phyloP scores from a whole-genome alignment of 495 filamentous ascomycete genomes.

The Lepidopterella palustris region DNA sequence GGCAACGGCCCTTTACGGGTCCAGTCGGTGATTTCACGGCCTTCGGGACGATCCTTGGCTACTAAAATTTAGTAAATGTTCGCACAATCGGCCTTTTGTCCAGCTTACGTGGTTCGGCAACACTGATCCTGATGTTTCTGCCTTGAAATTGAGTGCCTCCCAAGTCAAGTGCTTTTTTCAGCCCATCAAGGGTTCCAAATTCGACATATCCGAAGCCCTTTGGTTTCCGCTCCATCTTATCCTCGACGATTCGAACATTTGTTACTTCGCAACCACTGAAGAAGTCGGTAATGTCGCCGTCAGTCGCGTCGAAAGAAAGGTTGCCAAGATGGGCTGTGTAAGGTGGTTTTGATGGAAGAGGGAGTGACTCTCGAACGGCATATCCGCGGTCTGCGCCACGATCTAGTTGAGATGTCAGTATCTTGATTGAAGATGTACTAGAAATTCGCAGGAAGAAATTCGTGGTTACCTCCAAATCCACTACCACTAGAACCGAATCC shows the following conservation, averaged over 20 bases:
- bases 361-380: constrained; percentile 65
- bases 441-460: background rate
- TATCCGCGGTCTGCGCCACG: constrained; percentile 18
- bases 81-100: background rate
- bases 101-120: constrained; percentile 75
- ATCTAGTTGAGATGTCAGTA: background rate
- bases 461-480: constrained; percentile 33
- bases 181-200: constrained; percentile 77
- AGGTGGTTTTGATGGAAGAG: constrained; percentile 82
- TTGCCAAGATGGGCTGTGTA: constrained; percentile 96
- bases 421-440: background rate
- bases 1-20: constrained; percentile 85
- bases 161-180: constrained; percentile 83
- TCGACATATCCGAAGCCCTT: constrained; percentile 99
- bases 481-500: constrained; percentile 39
- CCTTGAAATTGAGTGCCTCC: constrained; percentile 76
- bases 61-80: constrained; percentile 32
- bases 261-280: constrained; percentile 77
- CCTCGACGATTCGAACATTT: constrained; percentile 91
- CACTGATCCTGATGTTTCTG: constrained; percentile 77
- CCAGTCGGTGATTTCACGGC: constrained; percentile 71
- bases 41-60: constrained; percentile 70
- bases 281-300: constrained; percentile 72
- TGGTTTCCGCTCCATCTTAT: constrained; percentile 81
- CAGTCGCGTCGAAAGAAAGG: constrained; percentile 85